phyloP scores from a whole-genome alignment of 1,284 basidiomycete genomes.

The Microbotryum violaceum region DNA sequence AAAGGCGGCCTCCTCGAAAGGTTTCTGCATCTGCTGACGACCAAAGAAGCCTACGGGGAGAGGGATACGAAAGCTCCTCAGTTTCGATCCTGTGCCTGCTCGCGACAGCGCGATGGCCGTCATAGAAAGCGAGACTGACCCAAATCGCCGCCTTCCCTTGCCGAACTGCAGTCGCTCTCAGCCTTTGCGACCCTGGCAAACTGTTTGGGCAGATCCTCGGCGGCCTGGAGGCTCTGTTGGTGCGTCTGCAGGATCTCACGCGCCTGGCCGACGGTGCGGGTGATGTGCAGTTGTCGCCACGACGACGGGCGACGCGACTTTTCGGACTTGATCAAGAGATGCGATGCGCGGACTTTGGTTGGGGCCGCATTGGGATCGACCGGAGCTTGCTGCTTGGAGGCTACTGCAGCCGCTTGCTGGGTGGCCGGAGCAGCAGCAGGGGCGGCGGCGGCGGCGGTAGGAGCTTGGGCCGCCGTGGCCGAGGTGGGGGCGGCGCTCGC shows the following conservation, averaged over 20 bases:
- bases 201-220: conserved; percentile 42
- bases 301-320: conserved; percentile 79
- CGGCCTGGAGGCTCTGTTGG: conserved; percentile 42
- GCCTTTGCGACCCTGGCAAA: conserved; percentile 66
- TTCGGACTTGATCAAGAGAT: conserved; percentile 86
- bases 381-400: not conserved
- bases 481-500: not conserved
- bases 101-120: not conserved
- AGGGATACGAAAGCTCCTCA: not conserved
- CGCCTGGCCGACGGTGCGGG: conserved; percentile 55
- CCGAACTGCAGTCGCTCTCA: conserved; percentile 83
- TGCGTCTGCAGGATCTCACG: conserved; percentile 63
- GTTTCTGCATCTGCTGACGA: conserved; percentile 90
- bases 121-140: conserved; percentile 37
- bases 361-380: conserved; percentile 9
- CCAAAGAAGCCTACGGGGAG: conserved; percentile 58
- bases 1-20: conserved; percentile 89
- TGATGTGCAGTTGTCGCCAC: conserved; percentile 70
- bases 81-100: not conserved
- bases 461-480: no score
- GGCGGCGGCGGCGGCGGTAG: no score
- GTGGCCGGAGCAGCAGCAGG: no score
- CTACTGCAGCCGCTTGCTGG: no score
- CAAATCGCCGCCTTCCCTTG: conserved; percentile 70
- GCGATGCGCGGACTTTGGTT: conserved; percentile 77